Percentiles rank a stretch among this genome's conserved stretches.
phyloP scores from a whole-genome alignment of 2,329 filamentous ascomycete species.

The Hypoxylon sp. region DNA sequence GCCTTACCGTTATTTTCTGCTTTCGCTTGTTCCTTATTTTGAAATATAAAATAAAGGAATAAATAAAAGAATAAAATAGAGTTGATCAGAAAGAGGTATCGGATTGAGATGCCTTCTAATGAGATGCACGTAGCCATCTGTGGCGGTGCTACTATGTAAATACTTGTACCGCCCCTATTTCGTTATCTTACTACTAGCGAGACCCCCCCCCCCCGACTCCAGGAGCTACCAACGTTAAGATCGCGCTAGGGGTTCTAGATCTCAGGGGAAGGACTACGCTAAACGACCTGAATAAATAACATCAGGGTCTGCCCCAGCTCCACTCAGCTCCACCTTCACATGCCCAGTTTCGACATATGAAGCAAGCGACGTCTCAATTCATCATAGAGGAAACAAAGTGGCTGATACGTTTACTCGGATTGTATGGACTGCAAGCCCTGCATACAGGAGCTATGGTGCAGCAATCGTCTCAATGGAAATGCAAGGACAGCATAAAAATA shows the following conservation, averaged over 20 bases:
- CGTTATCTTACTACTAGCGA: no score
- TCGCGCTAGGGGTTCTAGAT: background rate
- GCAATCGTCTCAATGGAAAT: conserved; percentile 28
- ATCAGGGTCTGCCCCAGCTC: conserved; percentile 26
- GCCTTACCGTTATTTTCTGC: no score
- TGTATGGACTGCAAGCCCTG: conserved; percentile 25
- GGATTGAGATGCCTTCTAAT: no score
- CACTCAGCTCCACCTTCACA: conserved; percentile 41
- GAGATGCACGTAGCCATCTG: no score
- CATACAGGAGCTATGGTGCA: conserved; percentile 35
- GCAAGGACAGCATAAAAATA: conserved; percentile 17
- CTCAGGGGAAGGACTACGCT: background rate
- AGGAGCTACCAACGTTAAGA: background rate
- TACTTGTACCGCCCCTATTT: no score
- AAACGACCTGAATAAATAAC: conserved; percentile 10
- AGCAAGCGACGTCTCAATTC: conserved; percentile 47
- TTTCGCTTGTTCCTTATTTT: no score
- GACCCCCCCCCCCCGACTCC: background rate
- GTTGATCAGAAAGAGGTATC: no score
- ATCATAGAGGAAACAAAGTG: conserved; percentile 28
- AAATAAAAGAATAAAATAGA: no score
- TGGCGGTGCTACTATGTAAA: no score
- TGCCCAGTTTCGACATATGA: conserved; percentile 36
- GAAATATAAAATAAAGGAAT: no score
- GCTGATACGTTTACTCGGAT: conserved; percentile 7